Evolutionary conservation across 2,329 filamentous ascomycete genomes (phyloP).

Genomic region (Cytospora schulzeri): DNA sequence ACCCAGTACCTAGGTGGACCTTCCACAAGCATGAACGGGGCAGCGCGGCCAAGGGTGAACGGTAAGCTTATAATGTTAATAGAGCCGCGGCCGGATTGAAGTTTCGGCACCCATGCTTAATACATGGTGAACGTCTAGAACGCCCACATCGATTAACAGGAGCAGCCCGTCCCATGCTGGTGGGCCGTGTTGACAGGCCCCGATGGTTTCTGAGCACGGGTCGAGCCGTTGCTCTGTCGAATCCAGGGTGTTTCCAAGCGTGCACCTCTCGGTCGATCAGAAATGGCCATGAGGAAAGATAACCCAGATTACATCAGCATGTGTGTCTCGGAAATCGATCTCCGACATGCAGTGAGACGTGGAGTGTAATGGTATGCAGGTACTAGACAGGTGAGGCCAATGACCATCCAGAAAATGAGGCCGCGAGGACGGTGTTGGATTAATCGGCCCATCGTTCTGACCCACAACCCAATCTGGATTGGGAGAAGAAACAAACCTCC

Average conservation of each 20-base stretch:
- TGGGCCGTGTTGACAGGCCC: neutral
- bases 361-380: neutral
- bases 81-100: neutral
- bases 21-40: neutral
- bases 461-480: neutral
- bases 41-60: neutral
- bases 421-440: constrained; percentile 8
- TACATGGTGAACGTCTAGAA: neutral
- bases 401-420: neutral
- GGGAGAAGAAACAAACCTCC: neutral
- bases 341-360: neutral
- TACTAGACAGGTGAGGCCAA: neutral
- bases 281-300: neutral
- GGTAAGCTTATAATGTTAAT: constrained; percentile 10
- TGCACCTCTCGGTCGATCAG: neutral
- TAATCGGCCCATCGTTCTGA: constrained; percentile 6
- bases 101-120: neutral
- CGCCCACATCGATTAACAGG: neutral
- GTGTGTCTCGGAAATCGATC: neutral
- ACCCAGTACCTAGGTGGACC: neutral
- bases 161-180: constrained; percentile 1
- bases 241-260: neutral
- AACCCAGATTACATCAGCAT: neutral
- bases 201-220: constrained; percentile 1
- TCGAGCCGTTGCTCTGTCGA: constrained; percentile 3